Base-by-base conservation (phyloP, 768 basidiomycete genomes). In the Amanita rubescens region DNA sequence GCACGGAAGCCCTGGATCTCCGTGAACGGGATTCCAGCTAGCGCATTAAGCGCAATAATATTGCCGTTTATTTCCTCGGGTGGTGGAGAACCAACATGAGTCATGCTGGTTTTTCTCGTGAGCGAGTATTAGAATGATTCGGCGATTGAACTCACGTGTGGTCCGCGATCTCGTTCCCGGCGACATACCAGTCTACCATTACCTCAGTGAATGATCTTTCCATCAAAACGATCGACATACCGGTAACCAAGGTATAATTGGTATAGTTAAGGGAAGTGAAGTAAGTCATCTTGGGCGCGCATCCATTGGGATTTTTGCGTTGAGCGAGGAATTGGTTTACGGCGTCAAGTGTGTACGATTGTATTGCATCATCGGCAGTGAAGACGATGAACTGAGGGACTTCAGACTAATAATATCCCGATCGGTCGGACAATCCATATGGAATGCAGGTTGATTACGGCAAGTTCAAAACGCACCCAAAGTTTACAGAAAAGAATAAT, bases 131-230 rank as follows among this genome's bases (percentile, higher is more conserved):
- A 11, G 25, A 17, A 54, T 27, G 9, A 14, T 34, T 24, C 10
- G 33, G 44, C 43, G 49, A 41, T 56, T 49, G 35, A 39, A 72
- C 80, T 60, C 66, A 84, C 80, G 85, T 84, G 63, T 85, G 83
- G 68, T 87, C 85, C 27, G 84, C 85, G 58, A 91, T 89, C 64
- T 91, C 89, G 63, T 90, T 90, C 19, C 88, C 88, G 3, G 82
- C 84, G 27, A 88, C 86, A 64, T 71, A 90, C 85, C 84, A 89
- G 65, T 88, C 85, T 71, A 72, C 17, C 56, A 38, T 49, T 22
- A 14, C 42, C 53, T 38, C 46, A 54, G 38, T 42, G 50, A 46
- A 41, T 38, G 32, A 20, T 24, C 17, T 6, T 3, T 6, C 39
- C 44, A 20, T 37, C 10, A 27, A 42, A 25, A 9, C 19, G 38